Percentiles rank a stretch among this genome's conserved stretches.
phyloP scores from a whole-genome alignment of 202 grass and related monocot species.

The Bolboschoenoplectus hybrid region DNA sequence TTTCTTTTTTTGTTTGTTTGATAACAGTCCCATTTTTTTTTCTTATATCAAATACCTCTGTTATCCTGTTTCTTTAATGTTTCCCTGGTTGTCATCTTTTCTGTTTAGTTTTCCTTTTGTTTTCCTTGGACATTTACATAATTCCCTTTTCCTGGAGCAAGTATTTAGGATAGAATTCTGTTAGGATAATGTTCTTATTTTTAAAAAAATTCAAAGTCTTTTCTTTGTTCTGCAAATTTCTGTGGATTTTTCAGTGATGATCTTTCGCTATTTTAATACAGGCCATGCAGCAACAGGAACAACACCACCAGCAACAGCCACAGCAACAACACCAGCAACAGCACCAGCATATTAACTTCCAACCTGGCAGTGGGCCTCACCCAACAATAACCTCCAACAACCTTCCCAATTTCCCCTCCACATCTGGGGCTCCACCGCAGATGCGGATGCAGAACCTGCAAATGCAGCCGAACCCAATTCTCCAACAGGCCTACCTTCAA shows the following conservation, averaged over 20 bases:
- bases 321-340: conserved; percentile 30
- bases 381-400: conserved; percentile 32
- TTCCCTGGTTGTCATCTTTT: neutral
- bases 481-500: conserved; percentile 75
- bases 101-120: neutral
- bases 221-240: conserved; percentile 18
- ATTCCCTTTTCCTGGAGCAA: neutral
- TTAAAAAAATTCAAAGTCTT: neutral
- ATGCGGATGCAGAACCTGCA: conserved; percentile 35
- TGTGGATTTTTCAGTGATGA: conserved; percentile 14
- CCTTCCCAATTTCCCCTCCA: conserved; percentile 32
- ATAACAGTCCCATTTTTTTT: neutral
- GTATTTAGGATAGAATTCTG: neutral
- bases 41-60: neutral
- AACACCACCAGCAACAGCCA: conserved; percentile 19
- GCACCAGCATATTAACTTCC: conserved; percentile 37
- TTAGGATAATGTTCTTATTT: neutral
- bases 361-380: conserved; percentile 39
- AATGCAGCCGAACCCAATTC: conserved; percentile 40
- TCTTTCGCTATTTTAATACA: conserved; percentile 21
- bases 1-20: neutral
- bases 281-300: conserved; percentile 40
- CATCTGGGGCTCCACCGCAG: conserved; percentile 23
- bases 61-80: neutral
- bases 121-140: neutral